Evolutionary conservation across 192 early-diverging fungal genomes (phyloP), one percentile per base, ranked within the genome.

Genomic region (Paraglomus brasilianum): DNA sequence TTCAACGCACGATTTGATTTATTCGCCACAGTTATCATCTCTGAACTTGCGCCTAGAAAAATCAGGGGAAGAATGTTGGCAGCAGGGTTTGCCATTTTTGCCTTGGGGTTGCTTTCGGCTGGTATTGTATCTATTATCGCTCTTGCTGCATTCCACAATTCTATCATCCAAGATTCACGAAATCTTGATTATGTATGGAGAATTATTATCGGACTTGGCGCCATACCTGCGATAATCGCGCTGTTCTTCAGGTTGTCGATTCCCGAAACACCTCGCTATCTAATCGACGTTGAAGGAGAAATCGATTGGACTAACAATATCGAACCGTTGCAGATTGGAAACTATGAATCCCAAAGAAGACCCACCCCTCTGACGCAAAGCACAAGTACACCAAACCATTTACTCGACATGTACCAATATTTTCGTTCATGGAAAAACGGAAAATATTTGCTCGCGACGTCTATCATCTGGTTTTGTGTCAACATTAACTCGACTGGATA

Each of bases 111-210:
- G 63, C 77, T 97, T 24, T 70, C 89, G 45, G 93, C 91, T 47
- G 85, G 89, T 46, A 83, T 94, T 43, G 87, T 95, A 50, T 83
- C 87, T 36, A 69, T 93, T 14, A 82, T 88, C 49, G 75, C 89
- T 53, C 82, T 94, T 5, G 81, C 89, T n/a, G 84, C 82, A 71
- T 92, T 93, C 83, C 88, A 91, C 76, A 52, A 66, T 76, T 67
- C 75, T 70, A 87, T 97, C 72, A 78, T 80, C 47, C 78, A 66
- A 8, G 87, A 95, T 72, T 62, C 79, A 17, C 62, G 78, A 50
- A 81, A 84, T 70, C 75, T 95, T 53, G 94, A 96, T 76, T 89
- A 90, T 72, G 95, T 95, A 49, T 98, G 95, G 95, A 88, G 95
- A 60, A 76, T 96, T 57, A 85, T 88, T 67, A 80, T 94, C 44